Evolutionary conservation across 441 rosid species (phyloP).

Genomic region (Gossypium laxum): DNA sequence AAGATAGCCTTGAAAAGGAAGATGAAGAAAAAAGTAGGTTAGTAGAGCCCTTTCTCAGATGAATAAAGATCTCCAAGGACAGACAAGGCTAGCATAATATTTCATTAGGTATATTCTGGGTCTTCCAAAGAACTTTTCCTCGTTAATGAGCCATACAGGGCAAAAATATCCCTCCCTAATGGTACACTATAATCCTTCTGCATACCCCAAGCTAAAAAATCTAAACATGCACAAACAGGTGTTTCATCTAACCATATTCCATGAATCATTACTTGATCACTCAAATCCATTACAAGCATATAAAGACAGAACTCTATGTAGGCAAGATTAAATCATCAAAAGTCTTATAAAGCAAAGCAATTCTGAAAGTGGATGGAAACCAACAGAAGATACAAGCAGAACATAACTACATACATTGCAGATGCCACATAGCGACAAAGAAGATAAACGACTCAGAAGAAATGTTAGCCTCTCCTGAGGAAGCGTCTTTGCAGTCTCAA

Average conservation of each 20-base stretch:
- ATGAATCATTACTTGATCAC: neutral
- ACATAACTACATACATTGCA: constrained; percentile 53
- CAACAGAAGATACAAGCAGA: constrained; percentile 6
- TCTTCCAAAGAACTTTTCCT: neutral
- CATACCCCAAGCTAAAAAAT: constrained; percentile 3
- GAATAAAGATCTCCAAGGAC: neutral
- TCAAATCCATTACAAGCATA: constrained; percentile 1
- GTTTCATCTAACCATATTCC: neutral
- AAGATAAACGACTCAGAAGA: constrained; percentile 49
- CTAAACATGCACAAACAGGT: neutral
- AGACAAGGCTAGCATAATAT: neutral
- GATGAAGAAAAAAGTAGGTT: constrained; percentile 1
- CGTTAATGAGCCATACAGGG: neutral
- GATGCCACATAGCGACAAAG: constrained; percentile 73
- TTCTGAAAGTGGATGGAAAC: neutral
- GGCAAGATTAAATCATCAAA: neutral
- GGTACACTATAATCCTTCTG: neutral
- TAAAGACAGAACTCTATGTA: neutral
- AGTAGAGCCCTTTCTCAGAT: neutral
- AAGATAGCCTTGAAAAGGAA: neutral
- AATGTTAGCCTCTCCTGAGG: constrained; percentile 30
- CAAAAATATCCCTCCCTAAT: neutral
- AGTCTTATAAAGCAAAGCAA: neutral
- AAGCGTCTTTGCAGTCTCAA: constrained; percentile 54
- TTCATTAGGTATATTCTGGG: neutral